Evolutionary conservation across 306 rosid species (phyloP), one percentile per base, ranked within the genome.

Genomic region (Prunus mira): DNA sequence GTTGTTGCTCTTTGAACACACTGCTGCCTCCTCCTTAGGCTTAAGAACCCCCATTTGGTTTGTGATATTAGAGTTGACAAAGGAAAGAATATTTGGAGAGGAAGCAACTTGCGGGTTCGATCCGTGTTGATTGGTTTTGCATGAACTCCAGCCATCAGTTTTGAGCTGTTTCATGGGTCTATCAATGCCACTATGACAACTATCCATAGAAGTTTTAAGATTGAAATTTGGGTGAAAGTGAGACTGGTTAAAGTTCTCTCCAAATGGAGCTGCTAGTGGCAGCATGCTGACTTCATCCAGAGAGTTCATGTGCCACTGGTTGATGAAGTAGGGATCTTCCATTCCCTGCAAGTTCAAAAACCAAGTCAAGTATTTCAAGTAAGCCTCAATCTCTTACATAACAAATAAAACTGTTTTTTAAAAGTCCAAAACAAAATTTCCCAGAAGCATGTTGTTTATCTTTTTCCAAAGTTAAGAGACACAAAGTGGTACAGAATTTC

Each of bases 11-110:
- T 85, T 71, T 56, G 84, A 85, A 77, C 76, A 47, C 49, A 15
- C 69, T 54, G 70, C 77, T 78, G 61, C 81, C 83, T 91, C 97
- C 80, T 81, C 91, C 84, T 93, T 90, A 1, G 96, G 94, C 83
- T 69, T 93, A 78, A 80, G 55, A 49, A 73, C 20, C 20, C 83
- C 91, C 84, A 89, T 49, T 78, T 90, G 93, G 73, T 81, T 85
- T 41, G 80, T 57, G 69, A 78, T 78, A 69, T 81, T 78, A 6
- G 86, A 82, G 57, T 84, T 79, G 69, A 74, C 79, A 81, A 90
- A 89, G 46, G 96, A 89, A 46, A 80, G 71, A 76, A 85, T 28
- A 77, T 83, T 87, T 5, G 91, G 80, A 58, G 84, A 83, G 24
- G 87, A 81, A 77, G 71, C 73, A 49, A 68, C 79, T 38, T 84